These are phyloP conservation scores for Fusarium citri DNA, from an alignment of 2,329 filamentous ascomycete genomes.

Conservation along the genomic window DNA sequence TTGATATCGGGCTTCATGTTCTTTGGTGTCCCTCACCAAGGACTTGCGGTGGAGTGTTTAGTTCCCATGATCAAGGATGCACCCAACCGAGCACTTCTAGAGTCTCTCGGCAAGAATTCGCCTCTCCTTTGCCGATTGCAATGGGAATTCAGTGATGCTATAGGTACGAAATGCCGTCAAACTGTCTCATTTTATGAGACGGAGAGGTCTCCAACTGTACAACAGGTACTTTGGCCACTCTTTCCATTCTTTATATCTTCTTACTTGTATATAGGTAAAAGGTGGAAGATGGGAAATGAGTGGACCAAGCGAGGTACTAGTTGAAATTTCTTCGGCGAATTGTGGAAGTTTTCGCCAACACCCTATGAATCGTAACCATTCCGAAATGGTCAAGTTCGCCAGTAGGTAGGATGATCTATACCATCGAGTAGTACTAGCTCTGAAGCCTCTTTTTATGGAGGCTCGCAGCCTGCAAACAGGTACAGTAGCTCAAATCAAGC, in stretches of 20 bases:
- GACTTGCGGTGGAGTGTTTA: not conserved
- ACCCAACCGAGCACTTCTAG: not conserved
- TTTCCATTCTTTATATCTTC: not conserved
- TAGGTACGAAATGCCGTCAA: fast-evolving
- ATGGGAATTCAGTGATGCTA: fast-evolving
- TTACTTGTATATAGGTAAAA: not conserved
- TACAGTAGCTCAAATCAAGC: no score
- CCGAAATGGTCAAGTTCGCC: slow-evolving; percentile 4
- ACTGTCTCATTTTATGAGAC: slow-evolving; percentile 5
- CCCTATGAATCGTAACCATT: not conserved
- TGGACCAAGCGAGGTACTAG: not conserved
- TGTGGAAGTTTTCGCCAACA: not conserved
- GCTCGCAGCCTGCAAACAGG: not conserved
- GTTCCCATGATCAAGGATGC: not conserved
- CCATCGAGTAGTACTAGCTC: fast-evolving
- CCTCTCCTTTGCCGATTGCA: not conserved
- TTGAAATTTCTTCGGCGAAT: not conserved
- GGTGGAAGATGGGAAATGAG: not conserved
- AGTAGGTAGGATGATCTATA: not conserved
- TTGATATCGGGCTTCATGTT: not conserved
- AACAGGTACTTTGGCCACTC: not conserved
- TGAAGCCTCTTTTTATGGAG: not conserved
- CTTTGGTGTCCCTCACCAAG: slow-evolving; percentile 1
- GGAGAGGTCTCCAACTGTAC: not conserved
- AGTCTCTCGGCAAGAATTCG: not conserved